Base-by-base conservation (phyloP, 1,284 basidiomycete species). In the Amylostereum areolatum region DNA sequence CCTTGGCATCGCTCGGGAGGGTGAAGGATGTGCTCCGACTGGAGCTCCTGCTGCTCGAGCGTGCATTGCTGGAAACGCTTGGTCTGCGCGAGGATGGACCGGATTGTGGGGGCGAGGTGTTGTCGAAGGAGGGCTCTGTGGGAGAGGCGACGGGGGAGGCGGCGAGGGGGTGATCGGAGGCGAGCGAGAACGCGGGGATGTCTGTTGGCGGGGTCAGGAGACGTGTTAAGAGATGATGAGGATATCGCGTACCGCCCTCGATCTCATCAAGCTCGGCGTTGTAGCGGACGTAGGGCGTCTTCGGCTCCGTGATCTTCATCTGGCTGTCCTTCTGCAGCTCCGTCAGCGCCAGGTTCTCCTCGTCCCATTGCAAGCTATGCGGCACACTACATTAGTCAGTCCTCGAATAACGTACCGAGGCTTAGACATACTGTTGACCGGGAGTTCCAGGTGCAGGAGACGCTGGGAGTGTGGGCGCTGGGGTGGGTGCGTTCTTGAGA, bases 251-350 rank as follows among this genome's bases (percentile, higher is more conserved):
- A 88, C 89, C 82, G 61, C 85, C 80, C 66, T 91, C 88, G 41
- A 93, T 70, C 49, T 81, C 78, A 63, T 94, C 92, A 39, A 87
- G 88, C 65, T 89, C 84, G 0, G 90, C 80, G 59, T 94, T 90
- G 66, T 94, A 93, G 54, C 90, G 76, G 47, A 96, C 92, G 67
- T 88, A 96, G 0, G 92, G 92, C n/a, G 92, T 96, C 79, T 96
- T 96, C 46, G 92, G 92, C 64, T 96, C 92, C 3, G 89, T 92
- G 62, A 96, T 96, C 81, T 94, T 96, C 92, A 95, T 96, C 62
- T 92, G 73, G 58, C 89, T 92, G 62, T 95, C 92, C 67, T 94
- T 93, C 73, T 89, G 83, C 57, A 92, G 84, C 68, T 96, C 92
- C 0, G 92, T 95, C 59, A 90, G 68, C 29, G 90, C 89, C 43